phyloP scores from a whole-genome alignment of 75 land plant species.

The Sequoia sempervirens region DNA sequence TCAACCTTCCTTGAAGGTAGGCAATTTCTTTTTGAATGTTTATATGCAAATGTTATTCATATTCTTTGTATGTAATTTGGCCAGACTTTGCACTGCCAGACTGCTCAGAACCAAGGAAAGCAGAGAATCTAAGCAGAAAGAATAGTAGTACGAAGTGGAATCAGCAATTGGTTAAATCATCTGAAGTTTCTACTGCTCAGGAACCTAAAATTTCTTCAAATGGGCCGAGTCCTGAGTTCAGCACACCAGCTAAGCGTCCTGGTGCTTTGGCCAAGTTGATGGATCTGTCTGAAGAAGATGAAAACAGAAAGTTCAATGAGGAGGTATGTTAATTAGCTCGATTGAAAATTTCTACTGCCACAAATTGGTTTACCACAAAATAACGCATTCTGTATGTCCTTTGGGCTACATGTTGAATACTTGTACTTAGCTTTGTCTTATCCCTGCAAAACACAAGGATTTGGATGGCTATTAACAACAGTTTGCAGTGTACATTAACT shows the following conservation, averaged over 20 bases:
- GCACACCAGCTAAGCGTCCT: not conserved
- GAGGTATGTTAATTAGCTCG: not conserved
- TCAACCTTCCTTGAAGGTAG: not conserved
- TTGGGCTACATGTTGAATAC: not conserved
- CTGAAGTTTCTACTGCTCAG: not conserved
- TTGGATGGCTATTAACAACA: not conserved
- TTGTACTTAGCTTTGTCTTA: not conserved
- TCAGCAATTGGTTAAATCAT: not conserved
- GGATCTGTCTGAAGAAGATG: not conserved
- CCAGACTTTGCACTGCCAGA: not conserved
- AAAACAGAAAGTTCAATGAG: constrained; percentile 1
- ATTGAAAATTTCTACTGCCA: not conserved
- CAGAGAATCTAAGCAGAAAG: constrained; percentile 2
- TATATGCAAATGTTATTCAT: not conserved
- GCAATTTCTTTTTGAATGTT: not conserved
- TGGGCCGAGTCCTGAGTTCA: not conserved
- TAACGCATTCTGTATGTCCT: not conserved
- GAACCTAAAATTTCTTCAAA: not conserved
- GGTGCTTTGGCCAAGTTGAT: not conserved
- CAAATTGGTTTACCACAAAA: not conserved
- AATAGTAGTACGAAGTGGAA: constrained; percentile 1
- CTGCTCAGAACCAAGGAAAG: constrained; percentile 1
- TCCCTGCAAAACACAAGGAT: not conserved
- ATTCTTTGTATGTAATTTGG: not conserved
- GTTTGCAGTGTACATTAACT: not conserved